Base-by-base conservation (phyloP, 176 grass and related monocot species). In the Ananas comosus region DNA sequence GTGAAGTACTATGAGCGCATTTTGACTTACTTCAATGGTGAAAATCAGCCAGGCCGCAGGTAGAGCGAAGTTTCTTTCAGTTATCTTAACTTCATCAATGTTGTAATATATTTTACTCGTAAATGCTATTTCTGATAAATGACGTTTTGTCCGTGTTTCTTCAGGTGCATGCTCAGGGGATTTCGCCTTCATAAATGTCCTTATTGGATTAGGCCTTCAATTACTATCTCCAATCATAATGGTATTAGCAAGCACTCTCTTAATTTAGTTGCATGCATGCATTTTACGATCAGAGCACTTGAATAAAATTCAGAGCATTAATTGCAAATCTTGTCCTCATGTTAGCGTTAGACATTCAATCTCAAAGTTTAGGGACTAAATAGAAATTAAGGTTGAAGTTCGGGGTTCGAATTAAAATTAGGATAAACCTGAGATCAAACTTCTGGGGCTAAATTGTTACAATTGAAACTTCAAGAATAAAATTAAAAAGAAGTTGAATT, bases 171-270 rank as follows among this genome's bases (percentile, higher is more conserved):
- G 87, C 82, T 99, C 80, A 91, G 95, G 68, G 95, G 90, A 66
- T 93, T 99, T 80, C 95, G 95, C 52, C 85, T 99, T 89, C 94
- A 99, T 84, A 99, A 81, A 72, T 99, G 94, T 64, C 94, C 94
- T 18, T 87, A 93, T 74, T 99, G 94, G 94, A 93, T 99, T 71
- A 87, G 90, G 33, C 94, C 94, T 70, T 93, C 87, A 69, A 86
- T 99, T 81, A 91, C 85, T 66, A 66, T 99, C 17, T 93, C 94
- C 69, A 90, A 91, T 82, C 90, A 93, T 73, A 88, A 88, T 63
- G 94, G 94, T 63, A 42, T 42, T 42, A 42, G 33, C 33, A 42
- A 42, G 33, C 7, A 42, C 4, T 42, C 5, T 42, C 33, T 42
- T 25, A 70, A 64, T 52, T 51, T 27, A 69, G 65, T 23, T 72